Evolutionary conservation across 2,329 filamentous ascomycete genomes (phyloP).

Genomic region (Curvularia eragrostidis): DNA sequence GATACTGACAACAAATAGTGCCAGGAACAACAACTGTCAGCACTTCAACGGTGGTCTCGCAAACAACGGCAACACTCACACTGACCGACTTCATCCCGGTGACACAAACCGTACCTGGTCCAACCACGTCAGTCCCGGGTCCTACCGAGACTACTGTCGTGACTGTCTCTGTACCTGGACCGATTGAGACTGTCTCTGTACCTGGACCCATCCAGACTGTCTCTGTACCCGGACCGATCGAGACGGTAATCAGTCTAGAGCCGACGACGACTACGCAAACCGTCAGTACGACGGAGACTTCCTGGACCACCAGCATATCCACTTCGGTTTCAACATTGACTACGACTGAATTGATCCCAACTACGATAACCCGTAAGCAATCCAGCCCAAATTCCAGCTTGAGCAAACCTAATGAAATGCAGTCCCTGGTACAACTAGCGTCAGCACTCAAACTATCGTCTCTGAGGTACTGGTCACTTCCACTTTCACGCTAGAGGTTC

Average conservation of each 20-base stretch:
- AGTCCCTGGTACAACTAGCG: constrained; percentile 7
- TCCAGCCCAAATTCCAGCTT: background rate
- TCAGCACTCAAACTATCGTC: constrained; percentile 2
- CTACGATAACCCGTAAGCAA: constrained; percentile 10
- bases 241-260: constrained; percentile 8
- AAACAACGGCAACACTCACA: constrained; percentile 15
- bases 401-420: background rate
- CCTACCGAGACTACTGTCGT: constrained; percentile 18
- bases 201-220: constrained; percentile 8
- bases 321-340: constrained; percentile 14
- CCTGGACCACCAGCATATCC: constrained; percentile 8
- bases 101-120: constrained; percentile 10
- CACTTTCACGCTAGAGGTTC: constrained; percentile 12
- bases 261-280: constrained; percentile 13
- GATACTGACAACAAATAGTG: constrained; percentile 9
- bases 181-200: constrained; percentile 5
- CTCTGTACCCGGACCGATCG: constrained; percentile 3
- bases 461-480: constrained; percentile 9
- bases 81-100: constrained; percentile 14
- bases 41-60: constrained; percentile 23
- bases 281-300: constrained; percentile 9
- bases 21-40: constrained; percentile 17
- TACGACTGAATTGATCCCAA: constrained; percentile 6
- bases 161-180: constrained; percentile 7
- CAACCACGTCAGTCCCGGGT: constrained; percentile 21